Evolutionary conservation across 805 yeast genomes (phyloP).

Genomic region (Blastobotrys parvus): DNA sequence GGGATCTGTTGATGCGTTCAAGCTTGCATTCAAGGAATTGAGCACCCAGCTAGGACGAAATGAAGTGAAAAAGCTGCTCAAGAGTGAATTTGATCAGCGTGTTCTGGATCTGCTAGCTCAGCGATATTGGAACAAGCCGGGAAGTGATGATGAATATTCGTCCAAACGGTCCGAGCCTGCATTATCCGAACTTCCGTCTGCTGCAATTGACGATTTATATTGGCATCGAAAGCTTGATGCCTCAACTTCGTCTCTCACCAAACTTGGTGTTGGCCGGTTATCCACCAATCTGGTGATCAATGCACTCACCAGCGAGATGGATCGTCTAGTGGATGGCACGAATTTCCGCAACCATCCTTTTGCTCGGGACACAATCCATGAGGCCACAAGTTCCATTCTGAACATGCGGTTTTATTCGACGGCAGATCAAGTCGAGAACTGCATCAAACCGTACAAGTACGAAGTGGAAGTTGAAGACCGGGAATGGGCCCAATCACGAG

Average conservation of each 20-base stretch:
- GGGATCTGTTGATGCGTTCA: constrained; percentile 79
- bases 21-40: constrained; percentile 78
- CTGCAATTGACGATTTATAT: constrained; percentile 59
- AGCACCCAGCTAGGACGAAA: constrained; percentile 74
- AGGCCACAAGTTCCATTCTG: constrained; percentile 76
- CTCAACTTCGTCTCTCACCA: constrained; percentile 76
- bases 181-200: constrained; percentile 46
- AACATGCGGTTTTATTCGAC: constrained; percentile 77
- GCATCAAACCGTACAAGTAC: constrained; percentile 95
- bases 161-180: constrained; percentile 30
- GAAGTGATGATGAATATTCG: constrained; percentile 14
- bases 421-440: constrained; percentile 97
- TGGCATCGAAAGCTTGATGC: constrained; percentile 87
- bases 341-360: constrained; percentile 79
- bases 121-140: constrained; percentile 81
- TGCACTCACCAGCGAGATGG: constrained; percentile 70
- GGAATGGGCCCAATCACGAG: constrained; percentile 81
- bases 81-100: constrained; percentile 80
- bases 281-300: constrained; percentile 78
- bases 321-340: constrained; percentile 62
- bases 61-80: constrained; percentile 69
- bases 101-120: constrained; percentile 82
- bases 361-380: constrained; percentile 71
- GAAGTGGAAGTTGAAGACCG: constrained; percentile 94
- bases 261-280: constrained; percentile 86